Evolutionary conservation across 108 stramenopile species (phyloP).

Genomic region (Skeletonema costatum): DNA sequence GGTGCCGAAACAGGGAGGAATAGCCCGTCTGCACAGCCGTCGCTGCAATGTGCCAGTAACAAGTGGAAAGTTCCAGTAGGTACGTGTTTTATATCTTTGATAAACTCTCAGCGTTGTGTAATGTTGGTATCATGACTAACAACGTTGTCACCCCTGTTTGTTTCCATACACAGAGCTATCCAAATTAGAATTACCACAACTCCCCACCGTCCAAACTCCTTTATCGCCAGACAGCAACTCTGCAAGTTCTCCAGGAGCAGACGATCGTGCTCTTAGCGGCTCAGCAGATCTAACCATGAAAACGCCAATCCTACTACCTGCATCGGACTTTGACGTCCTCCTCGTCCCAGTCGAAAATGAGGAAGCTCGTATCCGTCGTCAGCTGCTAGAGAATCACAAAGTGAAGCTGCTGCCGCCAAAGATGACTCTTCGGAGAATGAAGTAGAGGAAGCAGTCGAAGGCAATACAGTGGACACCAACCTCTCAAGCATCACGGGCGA

Average conservation of each 20-base stretch:
- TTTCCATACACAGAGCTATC: slow-evolving; percentile 47
- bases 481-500: slow-evolving; percentile 40
- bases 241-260: slow-evolving; percentile 57
- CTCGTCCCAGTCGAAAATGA: slow-evolving; percentile 78
- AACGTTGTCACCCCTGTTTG: background rate
- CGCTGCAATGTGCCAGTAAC: slow-evolving; percentile 88
- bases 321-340: slow-evolving; percentile 77
- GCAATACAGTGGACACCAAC: slow-evolving; percentile 32
- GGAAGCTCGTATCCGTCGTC: slow-evolving; percentile 54
- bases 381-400: slow-evolving; percentile 45
- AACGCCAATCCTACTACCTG: slow-evolving; percentile 70
- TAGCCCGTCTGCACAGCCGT: slow-evolving; percentile 53
- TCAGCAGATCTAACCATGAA: slow-evolving; percentile 60
- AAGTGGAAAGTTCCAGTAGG: slow-evolving; percentile 88
- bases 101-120: background rate
- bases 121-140: background rate
- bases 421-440: slow-evolving; percentile 18
- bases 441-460: slow-evolving; percentile 27
- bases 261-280: slow-evolving; percentile 64
- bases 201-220: slow-evolving; percentile 34
- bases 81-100: slow-evolving; percentile 5
- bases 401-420: slow-evolving; percentile 34
- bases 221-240: slow-evolving; percentile 30
- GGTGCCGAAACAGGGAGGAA: slow-evolving; percentile 26
- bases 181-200: slow-evolving; percentile 76